Evolutionary conservation across 768 basidiomycete genomes (phyloP).

Genomic region (Calocybe gangraenosa): DNA sequence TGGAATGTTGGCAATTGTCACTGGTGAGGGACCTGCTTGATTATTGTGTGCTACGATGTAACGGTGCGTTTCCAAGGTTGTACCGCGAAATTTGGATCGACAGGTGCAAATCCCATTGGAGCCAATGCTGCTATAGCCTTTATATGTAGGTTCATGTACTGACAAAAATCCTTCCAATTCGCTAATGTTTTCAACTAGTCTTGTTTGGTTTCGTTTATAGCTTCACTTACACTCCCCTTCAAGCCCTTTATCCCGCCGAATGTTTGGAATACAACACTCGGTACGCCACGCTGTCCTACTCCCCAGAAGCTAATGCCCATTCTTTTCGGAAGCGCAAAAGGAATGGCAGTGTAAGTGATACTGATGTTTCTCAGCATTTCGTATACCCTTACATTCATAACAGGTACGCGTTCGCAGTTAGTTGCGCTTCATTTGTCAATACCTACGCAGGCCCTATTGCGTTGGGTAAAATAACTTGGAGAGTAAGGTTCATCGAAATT

Average conservation of each 20-base stretch:
- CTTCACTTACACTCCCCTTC: constrained; percentile 55
- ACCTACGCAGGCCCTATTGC: constrained; percentile 44
- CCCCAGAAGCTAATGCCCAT: background rate
- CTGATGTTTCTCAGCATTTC: constrained; percentile 13
- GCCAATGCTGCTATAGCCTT: constrained; percentile 43
- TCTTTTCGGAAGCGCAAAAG: constrained; percentile 41
- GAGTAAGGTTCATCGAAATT: constrained; percentile 18
- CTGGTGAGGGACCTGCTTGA: constrained; percentile 21
- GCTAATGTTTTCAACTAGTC: constrained; percentile 29
- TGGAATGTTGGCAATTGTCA: constrained; percentile 35
- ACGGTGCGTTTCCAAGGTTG: constrained; percentile 21
- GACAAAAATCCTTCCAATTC: background rate
- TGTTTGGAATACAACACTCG: constrained; percentile 51
- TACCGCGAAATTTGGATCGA: constrained; percentile 35
- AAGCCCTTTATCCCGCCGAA: constrained; percentile 54
- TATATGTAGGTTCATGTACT: constrained; percentile 30
- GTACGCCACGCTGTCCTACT: constrained; percentile 13
- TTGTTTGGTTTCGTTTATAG: constrained; percentile 52
- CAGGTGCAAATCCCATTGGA: constrained; percentile 31
- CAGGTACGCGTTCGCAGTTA: constrained; percentile 40
- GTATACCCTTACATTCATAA: background rate
- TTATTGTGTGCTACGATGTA: background rate
- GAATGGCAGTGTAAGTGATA: constrained; percentile 49
- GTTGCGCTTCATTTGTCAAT: constrained; percentile 43
- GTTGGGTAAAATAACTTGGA: constrained; percentile 31